Evolutionary conservation across 176 grass and related monocot genomes (phyloP), one percentile per base, ranked within the genome.

Genomic region (Bolboschoenus planiculmis): DNA sequence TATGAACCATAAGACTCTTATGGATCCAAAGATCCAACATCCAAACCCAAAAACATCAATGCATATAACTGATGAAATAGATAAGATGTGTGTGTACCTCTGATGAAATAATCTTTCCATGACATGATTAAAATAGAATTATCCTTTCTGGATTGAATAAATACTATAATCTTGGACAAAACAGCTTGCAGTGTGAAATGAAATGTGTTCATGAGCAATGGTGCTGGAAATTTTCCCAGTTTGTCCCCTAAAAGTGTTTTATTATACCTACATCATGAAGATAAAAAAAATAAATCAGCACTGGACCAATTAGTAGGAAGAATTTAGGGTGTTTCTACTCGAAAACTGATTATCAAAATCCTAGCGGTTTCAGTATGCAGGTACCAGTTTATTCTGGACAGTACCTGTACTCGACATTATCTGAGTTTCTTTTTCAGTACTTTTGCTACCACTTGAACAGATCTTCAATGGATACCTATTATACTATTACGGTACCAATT

Each of bases 161-260:
- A 78, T 56, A 93, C 16, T 58, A 95, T 88, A 79, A 93, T 88
- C 80, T 95, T 99, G 46, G 97, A 99, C 63, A 99, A 90, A 65
- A 61, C 85, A 58, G 97, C 97, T 89, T 99, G 97, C 79, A 99
- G 81, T 83, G 97, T 83, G 91, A 96, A 99, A 87, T 99, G 97
- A 79, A 99, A 91, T 66, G 93, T 93, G 88, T 99, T 99, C 97
- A 99, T 99, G 55, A 99, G 87, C 85, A 99, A 90, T 33, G 97
- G 97, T 70, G 97, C 97, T 51, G 97, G 97, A 87, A 99, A 99
- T 73, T 93, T 99, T 76, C 97, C 97, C 53, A 99, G 86, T 87
- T 99, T 99, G 63, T 99, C 93, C 68, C 97, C 97, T 26, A 99
- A 89, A 79, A 99, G 93, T 77, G 93, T 89, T 88, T 99, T 99